Base-by-base conservation (phyloP, 176 grass and related monocot genomes). In the Saccharum spontaneum region DNA sequence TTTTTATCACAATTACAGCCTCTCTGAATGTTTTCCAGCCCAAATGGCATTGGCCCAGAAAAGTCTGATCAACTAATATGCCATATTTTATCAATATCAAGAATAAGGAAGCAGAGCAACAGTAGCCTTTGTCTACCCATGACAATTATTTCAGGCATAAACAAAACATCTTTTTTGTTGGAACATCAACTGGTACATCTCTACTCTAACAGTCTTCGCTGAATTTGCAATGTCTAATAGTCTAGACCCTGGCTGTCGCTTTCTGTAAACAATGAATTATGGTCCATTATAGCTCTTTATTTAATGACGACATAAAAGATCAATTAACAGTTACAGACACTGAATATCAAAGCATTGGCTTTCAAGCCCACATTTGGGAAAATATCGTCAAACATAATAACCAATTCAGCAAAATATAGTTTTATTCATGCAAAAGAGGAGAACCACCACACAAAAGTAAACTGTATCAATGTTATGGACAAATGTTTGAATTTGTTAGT, bases 111-210 rank as follows among this genome's bases (percentile, higher is more conserved):
- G 57, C 50, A 55, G 8, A 85, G 62, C 20, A 23, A 31, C 15
- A 31, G 22, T 36, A 54, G 66, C 20, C 3, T 86, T 59, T 7
- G 67, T 77, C 45, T 43, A 69, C 28, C 6, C 9, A 71, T 52
- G 9, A 63, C 38, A 86, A 12, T 78, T 85, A 44, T 34, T 69
- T 59, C 64, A 33, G 67, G 18, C 75, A 78, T 71, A 60, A 71
- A 30, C 64, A 78, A 79, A 43, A 61, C n/a, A 61, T 14, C 3
- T 22, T 60, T 59, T 61, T 61, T 24, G 22, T 61, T 23, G 10
- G n/a, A 61, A 61, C n/a, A 15, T 61, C 12, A 69, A 65, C 28
- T 38, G 8, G 3, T 18, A 66, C 41, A 49, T 26, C 11, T 5
- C 6, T 30, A 66, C 24, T 73, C 57, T 37, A 63, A 48, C 13